Percentiles rank a stretch among this genome's conserved stretches.
Evolutionary conservation across 331 rosid genomes (phyloP).

Genomic region (Malus hybrid): DNA sequence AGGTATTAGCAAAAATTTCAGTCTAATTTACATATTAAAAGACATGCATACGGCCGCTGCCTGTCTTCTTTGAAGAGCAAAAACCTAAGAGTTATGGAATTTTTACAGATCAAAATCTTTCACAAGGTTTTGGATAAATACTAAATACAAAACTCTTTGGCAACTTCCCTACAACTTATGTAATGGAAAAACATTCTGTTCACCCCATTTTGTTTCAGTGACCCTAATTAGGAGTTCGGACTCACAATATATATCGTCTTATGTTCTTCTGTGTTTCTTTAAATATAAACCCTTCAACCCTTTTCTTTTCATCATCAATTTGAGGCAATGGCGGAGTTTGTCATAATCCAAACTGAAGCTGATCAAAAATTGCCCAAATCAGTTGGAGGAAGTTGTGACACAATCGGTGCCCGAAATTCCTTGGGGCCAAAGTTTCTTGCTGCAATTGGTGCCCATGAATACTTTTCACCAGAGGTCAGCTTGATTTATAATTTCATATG

Average conservation of each 20-base stretch:
- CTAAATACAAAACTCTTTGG: neutral
- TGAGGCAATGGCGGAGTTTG: constrained; percentile 24
- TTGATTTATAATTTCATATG: neutral
- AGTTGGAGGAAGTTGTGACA: neutral
- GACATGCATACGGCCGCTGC: neutral
- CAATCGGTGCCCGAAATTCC: neutral
- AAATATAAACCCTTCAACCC: neutral
- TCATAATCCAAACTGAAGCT: constrained; percentile 8
- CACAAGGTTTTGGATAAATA: neutral
- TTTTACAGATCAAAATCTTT: neutral
- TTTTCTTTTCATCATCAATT: neutral
- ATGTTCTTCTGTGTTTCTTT: neutral
- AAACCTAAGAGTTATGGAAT: constrained; percentile 2
- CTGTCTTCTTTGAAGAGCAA: neutral
- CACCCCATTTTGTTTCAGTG: neutral
- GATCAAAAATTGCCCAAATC: neutral
- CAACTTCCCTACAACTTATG: neutral
- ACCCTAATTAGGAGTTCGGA: neutral
- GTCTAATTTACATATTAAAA: neutral
- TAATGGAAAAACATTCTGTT: neutral
- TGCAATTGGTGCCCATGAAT: constrained; percentile 46
- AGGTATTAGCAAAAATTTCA: neutral
- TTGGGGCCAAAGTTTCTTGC: constrained; percentile 14
- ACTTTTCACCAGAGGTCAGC: constrained; percentile 28
- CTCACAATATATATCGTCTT: neutral